Conservation (phyloP, 257 asterid species). For the Ehretia macrophylla region DNA sequence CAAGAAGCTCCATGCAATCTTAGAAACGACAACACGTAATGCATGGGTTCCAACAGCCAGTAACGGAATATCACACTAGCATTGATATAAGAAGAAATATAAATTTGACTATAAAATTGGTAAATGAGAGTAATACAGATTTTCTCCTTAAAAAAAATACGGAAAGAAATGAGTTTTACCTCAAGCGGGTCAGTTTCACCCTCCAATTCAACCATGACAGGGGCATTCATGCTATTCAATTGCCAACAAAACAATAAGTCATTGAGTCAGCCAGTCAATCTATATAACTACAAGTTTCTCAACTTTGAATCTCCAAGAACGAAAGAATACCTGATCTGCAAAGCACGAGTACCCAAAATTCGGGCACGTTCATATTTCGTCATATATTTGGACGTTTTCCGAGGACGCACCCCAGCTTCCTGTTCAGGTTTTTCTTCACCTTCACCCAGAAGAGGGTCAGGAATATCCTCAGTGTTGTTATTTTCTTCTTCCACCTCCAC, state of each 20-base stretch:
- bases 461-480: constrained; percentile 41
- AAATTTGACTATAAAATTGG: too few relatives aligned
- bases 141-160: neutral
- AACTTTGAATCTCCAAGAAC: neutral
- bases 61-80: too few relatives aligned
- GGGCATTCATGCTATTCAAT: constrained; percentile 83
- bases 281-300: neutral
- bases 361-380: constrained; percentile 94
- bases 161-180: constrained; percentile 32
- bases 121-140: too few relatives aligned
- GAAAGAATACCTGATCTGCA: constrained; percentile 86
- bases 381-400: constrained; percentile 85
- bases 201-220: constrained; percentile 95
- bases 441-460: constrained; percentile 57
- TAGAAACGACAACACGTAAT: too few relatives aligned
- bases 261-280: neutral
- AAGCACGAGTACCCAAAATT: constrained; percentile 83
- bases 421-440: constrained; percentile 67
- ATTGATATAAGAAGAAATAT: too few relatives aligned
- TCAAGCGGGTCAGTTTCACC: constrained; percentile 92
- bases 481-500: constrained; percentile 69
- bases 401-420: constrained; percentile 53
- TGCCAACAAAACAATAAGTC: constrained; percentile 9
- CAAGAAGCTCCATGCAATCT: too few relatives aligned
- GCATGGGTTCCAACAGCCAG: too few relatives aligned